phyloP scores from a whole-genome alignment of 805 yeast genomes.

The Clavispora santaluciae region DNA sequence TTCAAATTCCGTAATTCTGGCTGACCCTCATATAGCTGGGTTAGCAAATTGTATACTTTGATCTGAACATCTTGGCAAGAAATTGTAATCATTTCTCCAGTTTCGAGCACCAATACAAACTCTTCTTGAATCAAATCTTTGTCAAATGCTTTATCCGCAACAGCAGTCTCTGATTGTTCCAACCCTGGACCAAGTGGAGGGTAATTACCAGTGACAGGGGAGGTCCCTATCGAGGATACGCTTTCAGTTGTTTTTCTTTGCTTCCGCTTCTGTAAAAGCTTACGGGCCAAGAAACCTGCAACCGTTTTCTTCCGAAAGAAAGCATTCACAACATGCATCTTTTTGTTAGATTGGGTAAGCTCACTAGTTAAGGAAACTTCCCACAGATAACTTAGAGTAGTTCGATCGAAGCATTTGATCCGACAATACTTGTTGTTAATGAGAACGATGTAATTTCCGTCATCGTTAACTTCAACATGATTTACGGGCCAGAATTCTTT shows the following conservation, averaged over 20 bases:
- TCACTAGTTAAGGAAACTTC: slow-evolving; percentile 39
- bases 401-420: slow-evolving; percentile 59
- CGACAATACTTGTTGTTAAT: slow-evolving; percentile 46
- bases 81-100: slow-evolving; percentile 47
- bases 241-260: slow-evolving; percentile 30
- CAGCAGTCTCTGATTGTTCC: slow-evolving; percentile 6
- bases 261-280: slow-evolving; percentile 21
- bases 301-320: slow-evolving; percentile 57
- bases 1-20: slow-evolving; percentile 8
- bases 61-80: slow-evolving; percentile 47
- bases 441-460: slow-evolving; percentile 55
- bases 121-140: slow-evolving; percentile 34
- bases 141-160: slow-evolving; percentile 7
- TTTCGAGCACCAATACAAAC: slow-evolving; percentile 47
- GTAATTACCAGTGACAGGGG: slow-evolving; percentile 28
- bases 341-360: slow-evolving; percentile 15
- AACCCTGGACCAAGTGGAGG: slow-evolving; percentile 22
- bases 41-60: slow-evolving; percentile 23
- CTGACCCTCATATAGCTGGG: slow-evolving; percentile 14
- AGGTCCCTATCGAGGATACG: slow-evolving; percentile 18
- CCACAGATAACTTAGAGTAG: slow-evolving; percentile 55
- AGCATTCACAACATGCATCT: slow-evolving; percentile 44
- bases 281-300: slow-evolving; percentile 40
- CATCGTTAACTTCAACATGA: slow-evolving; percentile 50
- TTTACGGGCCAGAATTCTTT: slow-evolving; percentile 59